Conservation (phyloP, 305 asterid genomes). For the Rubia balearica region DNA sequence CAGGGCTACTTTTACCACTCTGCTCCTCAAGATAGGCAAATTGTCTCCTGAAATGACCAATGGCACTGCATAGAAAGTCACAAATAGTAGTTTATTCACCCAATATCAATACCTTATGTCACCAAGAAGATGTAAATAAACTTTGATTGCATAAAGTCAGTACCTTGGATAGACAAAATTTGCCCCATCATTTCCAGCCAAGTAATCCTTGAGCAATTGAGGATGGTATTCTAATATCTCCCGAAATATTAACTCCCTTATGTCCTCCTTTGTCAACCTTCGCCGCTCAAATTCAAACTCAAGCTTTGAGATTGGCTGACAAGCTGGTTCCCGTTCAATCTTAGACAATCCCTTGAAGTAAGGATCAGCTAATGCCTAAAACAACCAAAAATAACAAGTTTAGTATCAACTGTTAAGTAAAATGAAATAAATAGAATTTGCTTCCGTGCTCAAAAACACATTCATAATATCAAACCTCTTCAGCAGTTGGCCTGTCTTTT, state of each 20-base stretch:
- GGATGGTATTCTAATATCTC: slow-evolving; percentile 51
- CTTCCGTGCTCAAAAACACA: neutral
- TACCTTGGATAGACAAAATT: slow-evolving; percentile 45
- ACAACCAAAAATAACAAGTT: neutral
- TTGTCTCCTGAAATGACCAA: slow-evolving; percentile 74
- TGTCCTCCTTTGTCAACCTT: slow-evolving; percentile 45
- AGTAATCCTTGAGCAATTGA: slow-evolving; percentile 43
- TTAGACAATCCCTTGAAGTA: slow-evolving; percentile 45
- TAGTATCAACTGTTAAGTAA: neutral
- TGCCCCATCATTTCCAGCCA: slow-evolving; percentile 37
- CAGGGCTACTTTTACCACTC: slow-evolving; percentile 62
- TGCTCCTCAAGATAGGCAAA: slow-evolving; percentile 83
- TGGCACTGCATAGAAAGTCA: slow-evolving; percentile 46
- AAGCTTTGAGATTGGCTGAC: slow-evolving; percentile 44
- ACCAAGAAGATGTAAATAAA: neutral
- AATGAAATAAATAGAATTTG: neutral
- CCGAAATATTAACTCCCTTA: slow-evolving; percentile 40
- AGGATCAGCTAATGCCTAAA: slow-evolving; percentile 44
- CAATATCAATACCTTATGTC: neutral
- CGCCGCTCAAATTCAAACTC: slow-evolving; percentile 50
- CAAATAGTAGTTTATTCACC: slow-evolving; percentile 3
- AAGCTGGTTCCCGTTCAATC: slow-evolving; percentile 44
- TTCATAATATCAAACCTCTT: slow-evolving; percentile 24
- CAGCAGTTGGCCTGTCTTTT: slow-evolving; percentile 49
- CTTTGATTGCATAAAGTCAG: slow-evolving; percentile 5